A percentile compares a stretch with the other conserved stretches of the same genome.
Evolutionary conservation across 2,329 filamentous ascomycete species (phyloP).

Genomic region (Dryadomyces sulphureus): DNA sequence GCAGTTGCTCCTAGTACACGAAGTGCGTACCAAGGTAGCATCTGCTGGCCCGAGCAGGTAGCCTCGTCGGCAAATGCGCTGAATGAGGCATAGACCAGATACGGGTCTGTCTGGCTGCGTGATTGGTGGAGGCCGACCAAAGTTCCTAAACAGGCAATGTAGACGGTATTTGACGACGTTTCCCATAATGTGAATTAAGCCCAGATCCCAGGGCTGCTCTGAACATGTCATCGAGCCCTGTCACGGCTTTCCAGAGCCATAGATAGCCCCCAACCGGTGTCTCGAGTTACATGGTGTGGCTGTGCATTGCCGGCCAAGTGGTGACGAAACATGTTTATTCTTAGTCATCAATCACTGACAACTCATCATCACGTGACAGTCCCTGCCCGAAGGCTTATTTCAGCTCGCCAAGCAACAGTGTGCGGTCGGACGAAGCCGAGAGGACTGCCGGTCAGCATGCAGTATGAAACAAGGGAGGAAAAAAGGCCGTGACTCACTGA

Average conservation of each 20-base stretch:
- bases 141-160: neutral
- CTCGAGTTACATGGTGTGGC: too few relatives aligned
- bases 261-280: too few relatives aligned
- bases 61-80: neutral
- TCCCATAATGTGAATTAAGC: neutral
- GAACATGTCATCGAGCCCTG: too few relatives aligned
- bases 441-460: conserved; percentile 42
- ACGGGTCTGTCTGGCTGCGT: neutral
- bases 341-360: too few relatives aligned
- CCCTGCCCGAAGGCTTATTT: conserved; percentile 28
- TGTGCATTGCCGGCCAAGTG: too few relatives aligned
- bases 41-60: neutral
- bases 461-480: neutral
- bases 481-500: conserved; percentile 56
- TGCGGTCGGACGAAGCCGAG: conserved; percentile 80
- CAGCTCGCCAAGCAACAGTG: conserved; percentile 69
- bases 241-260: too few relatives aligned
- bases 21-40: too few relatives aligned
- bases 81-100: neutral
- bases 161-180: neutral
- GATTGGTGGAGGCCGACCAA: neutral
- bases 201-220: too few relatives aligned
- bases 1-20: too few relatives aligned
- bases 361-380: too few relatives aligned
- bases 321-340: too few relatives aligned